phyloP scores from a whole-genome alignment of 192 early-diverging fungal genomes.

The Backusella parvicylindrica region DNA sequence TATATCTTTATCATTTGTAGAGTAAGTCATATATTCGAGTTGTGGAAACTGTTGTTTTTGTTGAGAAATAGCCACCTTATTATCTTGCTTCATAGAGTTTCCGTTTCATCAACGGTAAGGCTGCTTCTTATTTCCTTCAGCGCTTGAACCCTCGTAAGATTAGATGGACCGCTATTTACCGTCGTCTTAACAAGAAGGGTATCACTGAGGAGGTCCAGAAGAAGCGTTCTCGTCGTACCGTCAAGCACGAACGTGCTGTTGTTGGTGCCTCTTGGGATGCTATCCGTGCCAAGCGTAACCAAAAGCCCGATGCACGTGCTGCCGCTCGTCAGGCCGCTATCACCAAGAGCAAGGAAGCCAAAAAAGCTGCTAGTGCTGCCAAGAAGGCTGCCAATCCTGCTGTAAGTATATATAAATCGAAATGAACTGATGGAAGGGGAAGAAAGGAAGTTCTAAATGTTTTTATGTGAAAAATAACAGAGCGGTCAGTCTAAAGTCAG shows the following conservation, averaged over 20 bases:
- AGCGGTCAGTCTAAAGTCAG: slow-evolving; percentile 50
- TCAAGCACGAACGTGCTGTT: slow-evolving; percentile 91
- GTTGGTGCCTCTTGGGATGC: slow-evolving; percentile 93
- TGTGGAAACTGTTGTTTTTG: too few species aligned
- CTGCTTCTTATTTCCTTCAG: slow-evolving; percentile 95
- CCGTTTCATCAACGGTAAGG: slow-evolving; percentile 97
- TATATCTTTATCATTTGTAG: not conserved
- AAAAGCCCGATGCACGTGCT: slow-evolving; percentile 92
- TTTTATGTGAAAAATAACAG: not conserved
- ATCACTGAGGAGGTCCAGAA: slow-evolving; percentile 91
- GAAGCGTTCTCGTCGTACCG: too few species aligned
- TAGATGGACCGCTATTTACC: slow-evolving; percentile 93
- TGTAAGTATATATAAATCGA: not conserved
- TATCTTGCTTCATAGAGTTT: slow-evolving; percentile 50
- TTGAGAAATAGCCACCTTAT: slow-evolving; percentile 15
- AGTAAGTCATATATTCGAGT: not conserved
- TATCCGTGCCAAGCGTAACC: slow-evolving; percentile 94
- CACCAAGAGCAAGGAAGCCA: slow-evolving; percentile 85
- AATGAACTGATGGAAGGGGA: not conserved
- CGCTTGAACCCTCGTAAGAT: slow-evolving; percentile 96
- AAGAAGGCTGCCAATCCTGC: slow-evolving; percentile 58
- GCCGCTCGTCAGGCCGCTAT: slow-evolving; percentile 83
- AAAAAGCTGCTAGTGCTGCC: slow-evolving; percentile 82
- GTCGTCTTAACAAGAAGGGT: slow-evolving; percentile 98
- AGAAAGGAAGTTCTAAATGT: not conserved